A percentile compares a stretch with the other conserved stretches of the same genome.
phyloP scores from a whole-genome alignment of 768 basidiomycete species.

The Mrakia blollopis region DNA sequence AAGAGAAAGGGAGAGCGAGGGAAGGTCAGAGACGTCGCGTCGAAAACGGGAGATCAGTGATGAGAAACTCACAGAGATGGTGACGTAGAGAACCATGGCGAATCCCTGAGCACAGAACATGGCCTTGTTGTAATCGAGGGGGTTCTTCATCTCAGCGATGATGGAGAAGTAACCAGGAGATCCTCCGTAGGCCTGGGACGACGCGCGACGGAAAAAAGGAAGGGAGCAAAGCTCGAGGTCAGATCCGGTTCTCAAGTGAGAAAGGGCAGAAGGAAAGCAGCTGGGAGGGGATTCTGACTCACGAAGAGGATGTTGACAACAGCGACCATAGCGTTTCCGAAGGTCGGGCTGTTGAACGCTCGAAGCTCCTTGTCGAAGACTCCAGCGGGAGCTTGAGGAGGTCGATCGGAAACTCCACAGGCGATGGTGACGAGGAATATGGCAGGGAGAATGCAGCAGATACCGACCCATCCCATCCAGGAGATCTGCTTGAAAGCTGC shows the following conservation, averaged over 20 bases:
- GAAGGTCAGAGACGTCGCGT: background rate
- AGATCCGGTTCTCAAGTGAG: no score
- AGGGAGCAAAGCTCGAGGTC: no score
- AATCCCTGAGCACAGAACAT: slow-evolving; percentile 39
- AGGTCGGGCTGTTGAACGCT: slow-evolving; percentile 35
- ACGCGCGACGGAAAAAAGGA: no score
- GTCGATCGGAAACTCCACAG: slow-evolving; percentile 35
- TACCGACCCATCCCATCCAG: slow-evolving; percentile 40
- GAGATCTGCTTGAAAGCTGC: slow-evolving; percentile 41
- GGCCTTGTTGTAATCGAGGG: slow-evolving; percentile 41
- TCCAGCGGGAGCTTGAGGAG: slow-evolving; percentile 37
- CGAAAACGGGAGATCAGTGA: background rate
- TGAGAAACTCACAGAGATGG: background rate
- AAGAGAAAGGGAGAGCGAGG: background rate
- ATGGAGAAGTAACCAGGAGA: slow-evolving; percentile 35
- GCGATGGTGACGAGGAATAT: slow-evolving; percentile 27
- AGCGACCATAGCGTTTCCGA: slow-evolving; percentile 42
- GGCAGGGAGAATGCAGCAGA: slow-evolving; percentile 33
- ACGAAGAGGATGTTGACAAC: slow-evolving; percentile 41
- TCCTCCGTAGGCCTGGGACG: slow-evolving; percentile 35
- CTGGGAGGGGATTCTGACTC: no score
- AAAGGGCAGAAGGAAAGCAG: no score
- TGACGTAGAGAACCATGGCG: slow-evolving; percentile 36
- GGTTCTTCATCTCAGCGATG: slow-evolving; percentile 45
- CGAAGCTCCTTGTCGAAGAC: slow-evolving; percentile 37